Evolutionary conservation across 2,329 filamentous ascomycete species (phyloP).

Genomic region (Penicillium sp.): DNA sequence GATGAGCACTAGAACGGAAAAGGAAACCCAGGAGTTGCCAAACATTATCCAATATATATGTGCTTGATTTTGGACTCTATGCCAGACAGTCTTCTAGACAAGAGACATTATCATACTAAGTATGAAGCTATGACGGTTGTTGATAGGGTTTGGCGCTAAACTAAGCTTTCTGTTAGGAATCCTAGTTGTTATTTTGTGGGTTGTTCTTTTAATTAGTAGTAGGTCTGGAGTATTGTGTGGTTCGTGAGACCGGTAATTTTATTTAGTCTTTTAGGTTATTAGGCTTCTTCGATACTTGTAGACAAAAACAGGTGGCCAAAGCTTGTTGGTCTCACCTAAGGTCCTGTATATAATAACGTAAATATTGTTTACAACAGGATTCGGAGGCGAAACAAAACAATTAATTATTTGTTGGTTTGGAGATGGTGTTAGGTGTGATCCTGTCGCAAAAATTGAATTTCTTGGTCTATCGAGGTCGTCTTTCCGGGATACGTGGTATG

Average conservation of each 20-base stretch:
- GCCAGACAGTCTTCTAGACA: too few species aligned
- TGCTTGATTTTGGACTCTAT: too few species aligned
- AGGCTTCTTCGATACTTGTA: slow-evolving; percentile 19
- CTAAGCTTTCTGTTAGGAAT: neutral
- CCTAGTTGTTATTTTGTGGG: slow-evolving; percentile 3
- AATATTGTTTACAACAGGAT: slow-evolving; percentile 1
- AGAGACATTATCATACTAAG: too few species aligned
- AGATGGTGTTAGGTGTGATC: neutral
- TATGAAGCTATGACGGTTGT: slow-evolving; percentile 39
- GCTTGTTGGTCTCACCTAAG: slow-evolving; percentile 16
- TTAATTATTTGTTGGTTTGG: neutral
- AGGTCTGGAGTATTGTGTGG: slow-evolving; percentile 12
- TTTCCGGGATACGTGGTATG: too few species aligned
- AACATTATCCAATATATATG: too few species aligned
- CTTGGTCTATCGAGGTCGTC: neutral
- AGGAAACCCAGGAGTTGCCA: too few species aligned
- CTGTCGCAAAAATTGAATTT: neutral
- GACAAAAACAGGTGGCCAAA: slow-evolving; percentile 31
- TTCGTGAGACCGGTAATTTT: slow-evolving; percentile 3
- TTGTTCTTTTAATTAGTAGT: slow-evolving; percentile 1
- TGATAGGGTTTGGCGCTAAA: slow-evolving; percentile 2
- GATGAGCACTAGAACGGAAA: too few species aligned
- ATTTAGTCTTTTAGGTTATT: slow-evolving; percentile 1
- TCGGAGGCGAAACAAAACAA: neutral
- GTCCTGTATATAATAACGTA: slow-evolving; percentile 25